Base-by-base conservation (phyloP, 2,329 filamentous ascomycete species). In the Ceratocystis ficicola region DNA sequence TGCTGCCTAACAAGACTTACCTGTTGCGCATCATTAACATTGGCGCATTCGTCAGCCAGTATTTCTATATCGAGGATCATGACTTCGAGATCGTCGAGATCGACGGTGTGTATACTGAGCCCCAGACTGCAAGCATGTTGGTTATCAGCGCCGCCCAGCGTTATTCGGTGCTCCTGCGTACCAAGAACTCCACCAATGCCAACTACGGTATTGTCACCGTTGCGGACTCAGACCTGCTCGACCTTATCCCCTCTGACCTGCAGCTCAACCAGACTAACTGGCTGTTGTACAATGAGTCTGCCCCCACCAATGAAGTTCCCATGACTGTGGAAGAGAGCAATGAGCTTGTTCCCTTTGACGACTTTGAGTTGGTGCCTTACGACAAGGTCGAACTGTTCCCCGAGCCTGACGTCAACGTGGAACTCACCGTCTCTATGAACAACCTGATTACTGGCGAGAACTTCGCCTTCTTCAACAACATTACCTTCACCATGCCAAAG, bases 401-500 rank as follows among this genome's bases (percentile, higher is more conserved):
- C 8, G 72, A 78, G 2, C 79, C 81, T 4, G 79, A 82, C 72
- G 73, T 79, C 67, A 75, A 77, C 2, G 74, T 86, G 60, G 78
- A 76, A 1, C 75, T 86, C 5, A 73, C 70, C 61, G 73, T 80
- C n/a, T 71, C 72, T 64, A 83, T 83, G 77, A 76, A 80, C 68
- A 81, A 81, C 61, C 76, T 85, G 2, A 76, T 76, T 17, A 77
- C 86, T 62, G 83, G 84, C 4, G 77, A 79, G 25, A 77, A 75
- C 70, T 86, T 86, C 69, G 81, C 78, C 61, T 81, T 81, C 69
- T 77, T 83, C 72, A 88, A 88, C 74, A 82, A 84, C 72, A 78
- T 86, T 65, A 86, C 84, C 22, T 89, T 87, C 69, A 78, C 82
- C 3, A 67, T 74, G 1, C 86, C 83, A 22, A 85, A 87, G 72